Base-by-base conservation (phyloP, 768 basidiomycete species). In the Lentinula sp. region DNA sequence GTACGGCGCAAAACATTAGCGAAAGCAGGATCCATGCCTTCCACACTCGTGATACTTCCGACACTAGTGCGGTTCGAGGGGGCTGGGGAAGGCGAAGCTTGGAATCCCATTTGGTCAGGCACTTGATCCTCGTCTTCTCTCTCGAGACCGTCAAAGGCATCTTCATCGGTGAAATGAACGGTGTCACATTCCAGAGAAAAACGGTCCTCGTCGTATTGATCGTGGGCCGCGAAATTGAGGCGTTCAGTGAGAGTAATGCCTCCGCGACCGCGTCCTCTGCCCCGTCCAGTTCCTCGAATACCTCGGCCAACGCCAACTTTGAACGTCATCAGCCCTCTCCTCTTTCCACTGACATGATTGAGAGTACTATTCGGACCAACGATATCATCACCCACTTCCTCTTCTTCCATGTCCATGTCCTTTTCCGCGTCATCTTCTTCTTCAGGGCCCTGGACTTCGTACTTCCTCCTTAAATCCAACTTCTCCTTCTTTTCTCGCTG, bases 11-110 rank as follows among this genome's bases (percentile, higher is more conserved):
- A 83, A 13, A 92, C 79, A 62, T 90, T 90, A 57, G 91, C 91
- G 67, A 91, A 95, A 0, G 76, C 81, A 9, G 93, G 93, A 63
- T 94, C 93, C 88, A 95, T 91, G 48, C 91, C 91, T 60, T 93
- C 91, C 4, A 91, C 81, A 41, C 48, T 51, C 15, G 61, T 58
- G 18, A 50, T 43, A 54, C 59, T 61, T 18, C 48, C 50, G 15
- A 52, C 42, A 66, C 87, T 90, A 6, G 83, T 83, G 39, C 86
- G 79, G 66, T 89, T 88, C 3, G 86, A 87, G 9, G 73, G 75
- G 8, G 78, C 74, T 1, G 80, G 78, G 2, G 80, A 81, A 32
- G 66, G 71, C 13, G 72, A 71, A 2, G 58, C 58, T 57, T 57
- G 56, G 43, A 71, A 65, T 10, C 69, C 63, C 41, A 68, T 57